Evolutionary conservation across 202 grass and related monocot genomes (phyloP).

Genomic region (Saccharum hybrid): DNA sequence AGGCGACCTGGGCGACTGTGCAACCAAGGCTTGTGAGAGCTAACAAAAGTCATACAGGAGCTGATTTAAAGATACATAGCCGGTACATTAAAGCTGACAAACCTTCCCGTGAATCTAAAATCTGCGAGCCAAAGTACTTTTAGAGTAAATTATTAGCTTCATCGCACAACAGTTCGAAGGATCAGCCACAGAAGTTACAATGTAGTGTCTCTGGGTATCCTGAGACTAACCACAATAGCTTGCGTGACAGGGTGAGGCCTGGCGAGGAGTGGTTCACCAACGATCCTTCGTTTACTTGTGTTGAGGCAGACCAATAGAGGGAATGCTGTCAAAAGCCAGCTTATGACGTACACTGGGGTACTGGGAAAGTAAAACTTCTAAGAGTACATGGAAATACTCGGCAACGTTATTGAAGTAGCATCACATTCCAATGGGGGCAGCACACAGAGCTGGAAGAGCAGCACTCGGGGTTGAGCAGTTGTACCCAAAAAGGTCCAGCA

Average conservation of each 20-base stretch:
- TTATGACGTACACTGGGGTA: slow-evolving; percentile 4
- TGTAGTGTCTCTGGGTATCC: slow-evolving; percentile 24
- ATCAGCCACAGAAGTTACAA: slow-evolving; percentile 7
- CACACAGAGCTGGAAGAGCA: slow-evolving; percentile 69
- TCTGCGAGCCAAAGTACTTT: not conserved
- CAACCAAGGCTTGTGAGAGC: slow-evolving; percentile 26
- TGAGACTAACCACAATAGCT: slow-evolving; percentile 17
- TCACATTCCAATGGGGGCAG: slow-evolving; percentile 71
- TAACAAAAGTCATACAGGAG: slow-evolving; percentile 22
- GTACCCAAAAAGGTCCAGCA: slow-evolving; percentile 69
- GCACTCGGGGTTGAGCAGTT: slow-evolving; percentile 51
- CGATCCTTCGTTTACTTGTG: not conserved
- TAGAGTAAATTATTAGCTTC: not conserved
- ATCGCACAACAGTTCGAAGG: not conserved
- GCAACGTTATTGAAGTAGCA: slow-evolving; percentile 45
- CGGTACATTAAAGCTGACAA: slow-evolving; percentile 12
- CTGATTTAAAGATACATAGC: slow-evolving; percentile 28
- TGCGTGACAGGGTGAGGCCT: not conserved
- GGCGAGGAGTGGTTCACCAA: slow-evolving; percentile 10
- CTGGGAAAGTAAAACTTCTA: slow-evolving; percentile 34
- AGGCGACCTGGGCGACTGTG: slow-evolving; percentile 22
- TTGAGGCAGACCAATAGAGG: slow-evolving; percentile 36
- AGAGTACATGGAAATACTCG: slow-evolving; percentile 25
- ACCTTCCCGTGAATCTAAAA: slow-evolving; percentile 16
- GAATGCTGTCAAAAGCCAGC: slow-evolving; percentile 34